Evolutionary conservation across 2,329 filamentous ascomycete species (phyloP).

Genomic region (Aspergillus carbonarius): DNA sequence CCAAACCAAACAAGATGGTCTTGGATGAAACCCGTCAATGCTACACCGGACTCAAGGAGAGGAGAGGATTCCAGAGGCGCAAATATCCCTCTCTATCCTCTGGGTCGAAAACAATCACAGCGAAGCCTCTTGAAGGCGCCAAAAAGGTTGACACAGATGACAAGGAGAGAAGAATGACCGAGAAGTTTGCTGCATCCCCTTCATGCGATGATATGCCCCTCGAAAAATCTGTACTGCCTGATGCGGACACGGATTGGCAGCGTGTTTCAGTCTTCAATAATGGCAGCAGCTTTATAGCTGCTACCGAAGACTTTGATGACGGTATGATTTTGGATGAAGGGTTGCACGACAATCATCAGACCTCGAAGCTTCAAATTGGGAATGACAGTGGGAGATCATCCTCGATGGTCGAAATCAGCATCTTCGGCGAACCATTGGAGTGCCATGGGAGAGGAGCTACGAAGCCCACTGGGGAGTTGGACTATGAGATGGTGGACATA

Average conservation of each 20-base stretch:
- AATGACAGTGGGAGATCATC: background rate
- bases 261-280: background rate
- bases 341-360: background rate
- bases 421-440: background rate
- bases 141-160: background rate
- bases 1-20: too few species aligned
- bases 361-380: background rate
- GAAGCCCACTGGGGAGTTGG: background rate
- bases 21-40: background rate
- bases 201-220: background rate
- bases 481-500: background rate
- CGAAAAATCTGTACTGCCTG: background rate
- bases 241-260: background rate
- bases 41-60: background rate
- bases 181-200: background rate
- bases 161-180: background rate
- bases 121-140: background rate
- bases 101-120: background rate
- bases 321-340: background rate
- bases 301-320: background rate
- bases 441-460: background rate
- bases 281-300: background rate
- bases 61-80: background rate
- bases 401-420: background rate
- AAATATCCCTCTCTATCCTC: background rate